phyloP scores from a whole-genome alignment of 2,329 filamentous ascomycete species.

The Fusarium tanahbumbuense region DNA sequence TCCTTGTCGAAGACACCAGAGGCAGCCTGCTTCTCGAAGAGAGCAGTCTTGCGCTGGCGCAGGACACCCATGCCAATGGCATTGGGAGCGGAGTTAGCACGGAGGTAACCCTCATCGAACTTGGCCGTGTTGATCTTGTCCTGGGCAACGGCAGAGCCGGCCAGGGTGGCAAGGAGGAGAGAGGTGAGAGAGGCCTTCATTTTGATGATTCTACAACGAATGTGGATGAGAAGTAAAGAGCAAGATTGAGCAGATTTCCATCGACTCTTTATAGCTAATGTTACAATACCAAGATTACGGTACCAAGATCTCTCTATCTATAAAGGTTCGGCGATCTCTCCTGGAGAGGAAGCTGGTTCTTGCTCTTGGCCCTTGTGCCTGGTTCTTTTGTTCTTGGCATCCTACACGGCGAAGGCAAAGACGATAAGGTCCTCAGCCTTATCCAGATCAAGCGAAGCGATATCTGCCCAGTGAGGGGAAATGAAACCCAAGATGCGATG shows the following conservation, averaged over 20 bases:
- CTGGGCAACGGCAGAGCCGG: slow-evolving; percentile 15
- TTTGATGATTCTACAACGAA: neutral
- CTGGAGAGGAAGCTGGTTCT: slow-evolving; percentile 13
- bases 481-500: neutral
- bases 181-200: slow-evolving; percentile 18
- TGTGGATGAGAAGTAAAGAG: neutral
- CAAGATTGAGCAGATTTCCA: neutral
- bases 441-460: neutral
- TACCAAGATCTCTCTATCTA: neutral
- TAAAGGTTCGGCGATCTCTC: neutral
- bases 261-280: neutral
- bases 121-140: slow-evolving; percentile 16
- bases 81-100: slow-evolving; percentile 3
- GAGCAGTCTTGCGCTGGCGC: slow-evolving; percentile 11
- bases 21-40: neutral
- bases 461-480: neutral
- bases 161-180: slow-evolving; percentile 10
- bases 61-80: slow-evolving; percentile 20
- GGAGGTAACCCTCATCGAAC: slow-evolving; percentile 14
- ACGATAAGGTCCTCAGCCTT: slow-evolving; percentile 1
- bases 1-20: slow-evolving; percentile 22
- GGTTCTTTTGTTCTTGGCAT: slow-evolving; percentile 18
- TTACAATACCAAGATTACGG: no score
- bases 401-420: neutral
- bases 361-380: slow-evolving; percentile 10